Evolutionary conservation across 768 basidiomycete species (phyloP), one percentile per base, ranked within the genome.

Genomic region (Hygrophoropsis aurantiaca): DNA sequence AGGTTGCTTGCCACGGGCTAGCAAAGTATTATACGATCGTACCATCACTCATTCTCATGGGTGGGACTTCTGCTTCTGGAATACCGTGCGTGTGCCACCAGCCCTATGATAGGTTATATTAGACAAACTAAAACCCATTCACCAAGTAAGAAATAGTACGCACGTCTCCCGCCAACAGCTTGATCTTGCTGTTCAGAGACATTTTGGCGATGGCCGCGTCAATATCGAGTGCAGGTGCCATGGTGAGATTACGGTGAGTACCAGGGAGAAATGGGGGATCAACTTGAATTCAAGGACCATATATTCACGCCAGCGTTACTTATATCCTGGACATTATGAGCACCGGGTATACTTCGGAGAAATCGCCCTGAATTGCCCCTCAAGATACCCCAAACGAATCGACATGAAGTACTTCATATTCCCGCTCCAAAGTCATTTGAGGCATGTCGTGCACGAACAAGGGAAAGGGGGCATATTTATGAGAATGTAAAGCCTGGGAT

Each of bases 1-100:
- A 38, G n/a, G n/a, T n/a, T n/a, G n/a, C 36, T 7, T n/a, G 9
- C 7, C 36, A 9, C 20, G 8, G 16, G n/a, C 6, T 27, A 34
- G 11, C n/a, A 33, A 23, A 10, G 13, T 32, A n/a, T n/a, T 20
- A 25, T 33, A 38, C 23, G 8, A 40, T 47, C 53, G 16, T 52
- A 74, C 75, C 77, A 57, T 79, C 76, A 50, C 73, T 76, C 59
- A 78, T 64, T 36, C 75, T 61, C 54, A 77, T 65, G 5, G 74
- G 66, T 2, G 67, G 69, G 4, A 78, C 55, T 0, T 65, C 73
- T 32, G 61, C 67, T 30, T 71, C 68, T 25, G 70, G 70, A 25
- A 78, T 52, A 32, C 70, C 55, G 37, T 71, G 60, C 3, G 76
- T 77, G 38, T 74, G 70, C 75, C 74, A 77, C 74, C 70, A 74